Percentiles rank a stretch among this genome's conserved stretches.
These are phyloP conservation scores for Anthracocystis panici-leucophaei DNA, from an alignment of 1,284 basidiomycete genomes.

Conservation along the genomic window DNA sequence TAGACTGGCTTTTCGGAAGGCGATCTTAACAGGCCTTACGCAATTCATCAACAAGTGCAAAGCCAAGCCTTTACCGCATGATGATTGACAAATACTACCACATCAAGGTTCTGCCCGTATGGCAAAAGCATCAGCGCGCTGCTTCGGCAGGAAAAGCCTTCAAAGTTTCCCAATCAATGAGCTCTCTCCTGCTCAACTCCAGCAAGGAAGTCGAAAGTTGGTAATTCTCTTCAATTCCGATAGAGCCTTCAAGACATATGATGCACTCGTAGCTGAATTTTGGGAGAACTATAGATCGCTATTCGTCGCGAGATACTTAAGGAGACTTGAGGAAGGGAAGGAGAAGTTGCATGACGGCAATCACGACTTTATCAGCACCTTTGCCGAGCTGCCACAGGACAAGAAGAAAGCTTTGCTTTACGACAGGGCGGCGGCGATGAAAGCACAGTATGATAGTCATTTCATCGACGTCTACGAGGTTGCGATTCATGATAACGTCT, in stretches of 20 bases:
- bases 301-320: too few species aligned
- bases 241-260: too few species aligned
- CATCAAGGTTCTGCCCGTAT: not conserved
- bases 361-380: not conserved
- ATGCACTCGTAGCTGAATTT: too few species aligned
- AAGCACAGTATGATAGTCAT: not conserved
- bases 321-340: too few species aligned
- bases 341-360: too few species aligned
- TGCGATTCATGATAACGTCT: not conserved
- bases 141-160: too few species aligned
- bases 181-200: too few species aligned
- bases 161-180: too few species aligned
- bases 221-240: too few species aligned
- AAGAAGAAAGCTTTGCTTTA: not conserved
- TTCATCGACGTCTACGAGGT: not conserved
- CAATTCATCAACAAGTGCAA: conserved; percentile 10
- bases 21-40: conserved; percentile 6
- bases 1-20: conserved; percentile 6
- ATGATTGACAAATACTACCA: conserved; percentile 9
- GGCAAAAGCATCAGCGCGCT: not conserved
- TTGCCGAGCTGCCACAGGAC: conserved; percentile 8
- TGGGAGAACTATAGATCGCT: too few species aligned
- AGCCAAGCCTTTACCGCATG: conserved; percentile 32
- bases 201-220: too few species aligned
- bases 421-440: too few species aligned